Conservation (phyloP, 495 filamentous ascomycete genomes). For the Aspergillus panamensis region DNA sequence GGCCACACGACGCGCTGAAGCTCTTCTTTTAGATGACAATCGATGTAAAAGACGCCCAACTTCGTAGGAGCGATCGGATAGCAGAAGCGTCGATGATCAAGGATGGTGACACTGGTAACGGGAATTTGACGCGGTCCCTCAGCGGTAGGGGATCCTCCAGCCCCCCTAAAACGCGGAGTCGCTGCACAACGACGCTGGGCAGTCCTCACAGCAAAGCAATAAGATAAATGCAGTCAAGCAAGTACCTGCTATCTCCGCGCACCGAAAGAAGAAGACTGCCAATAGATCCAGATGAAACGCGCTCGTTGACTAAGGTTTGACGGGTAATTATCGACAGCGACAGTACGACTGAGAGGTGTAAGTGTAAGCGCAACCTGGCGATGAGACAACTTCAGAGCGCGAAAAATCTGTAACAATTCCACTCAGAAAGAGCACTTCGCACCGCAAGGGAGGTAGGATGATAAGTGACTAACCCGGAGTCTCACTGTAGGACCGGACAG, state of each 20-base stretch:
- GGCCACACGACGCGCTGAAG: neutral
- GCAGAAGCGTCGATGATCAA: neutral
- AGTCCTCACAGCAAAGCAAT: neutral
- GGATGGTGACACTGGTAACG: neutral
- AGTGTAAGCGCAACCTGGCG: neutral
- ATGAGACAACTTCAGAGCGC: neutral
- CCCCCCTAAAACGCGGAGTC: constrained; percentile 13
- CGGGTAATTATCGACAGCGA: neutral
- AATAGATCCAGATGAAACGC: neutral
- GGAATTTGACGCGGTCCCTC: constrained; percentile 11
- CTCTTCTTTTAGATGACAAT: neutral
- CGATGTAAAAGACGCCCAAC: neutral
- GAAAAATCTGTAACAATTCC: neutral
- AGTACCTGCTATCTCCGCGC: neutral
- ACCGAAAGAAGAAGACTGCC: neutral
- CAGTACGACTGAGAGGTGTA: neutral
- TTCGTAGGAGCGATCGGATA: neutral
- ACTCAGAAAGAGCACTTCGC: neutral
- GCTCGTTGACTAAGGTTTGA: neutral
- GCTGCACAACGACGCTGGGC: constrained; percentile 7
- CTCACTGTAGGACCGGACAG: neutral
- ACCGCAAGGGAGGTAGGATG: constrained; percentile 3
- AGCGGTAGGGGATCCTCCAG: constrained; percentile 11
- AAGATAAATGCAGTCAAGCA: neutral
- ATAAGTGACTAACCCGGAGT: constrained; percentile 11